phyloP scores from a whole-genome alignment of 305 asterid genomes.

The Solanum chacoense region DNA sequence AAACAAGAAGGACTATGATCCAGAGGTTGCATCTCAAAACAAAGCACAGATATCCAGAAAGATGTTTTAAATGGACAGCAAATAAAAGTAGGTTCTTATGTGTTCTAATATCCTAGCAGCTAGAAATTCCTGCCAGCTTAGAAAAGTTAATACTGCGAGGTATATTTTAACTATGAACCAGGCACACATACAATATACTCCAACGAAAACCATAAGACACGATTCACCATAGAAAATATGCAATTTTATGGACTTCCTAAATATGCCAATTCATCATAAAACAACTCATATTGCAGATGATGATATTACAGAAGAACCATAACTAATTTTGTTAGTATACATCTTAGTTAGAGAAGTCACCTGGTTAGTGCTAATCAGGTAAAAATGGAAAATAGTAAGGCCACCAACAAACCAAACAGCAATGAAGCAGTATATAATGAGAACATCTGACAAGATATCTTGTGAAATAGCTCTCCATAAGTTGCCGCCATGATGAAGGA shows the following conservation, averaged over 20 bases:
- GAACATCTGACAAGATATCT: constrained; percentile 63
- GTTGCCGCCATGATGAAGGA: constrained; percentile 31
- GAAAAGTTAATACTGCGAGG: neutral
- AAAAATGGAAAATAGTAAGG: constrained; percentile 64
- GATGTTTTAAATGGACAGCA: neutral
- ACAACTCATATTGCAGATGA: neutral
- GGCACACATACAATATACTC: neutral
- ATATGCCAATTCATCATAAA: neutral
- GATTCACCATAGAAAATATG: neutral
- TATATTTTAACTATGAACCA: neutral
- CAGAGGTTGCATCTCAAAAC: neutral
- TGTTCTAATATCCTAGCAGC: neutral
- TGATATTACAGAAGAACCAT: neutral
- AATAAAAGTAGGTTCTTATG: neutral
- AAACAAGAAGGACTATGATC: neutral
- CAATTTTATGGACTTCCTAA: neutral
- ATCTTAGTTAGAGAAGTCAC: constrained; percentile 25
- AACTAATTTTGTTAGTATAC: neutral
- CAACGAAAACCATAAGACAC: neutral
- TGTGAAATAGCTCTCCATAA: constrained; percentile 38
- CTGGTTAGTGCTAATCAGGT: constrained; percentile 79
- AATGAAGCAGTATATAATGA: constrained; percentile 68
- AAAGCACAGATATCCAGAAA: neutral
- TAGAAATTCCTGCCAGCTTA: neutral
- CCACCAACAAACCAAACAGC: constrained; percentile 91